Evolutionary conservation across 306 rosid species (phyloP).

Genomic region (Mimosa pudica): DNA sequence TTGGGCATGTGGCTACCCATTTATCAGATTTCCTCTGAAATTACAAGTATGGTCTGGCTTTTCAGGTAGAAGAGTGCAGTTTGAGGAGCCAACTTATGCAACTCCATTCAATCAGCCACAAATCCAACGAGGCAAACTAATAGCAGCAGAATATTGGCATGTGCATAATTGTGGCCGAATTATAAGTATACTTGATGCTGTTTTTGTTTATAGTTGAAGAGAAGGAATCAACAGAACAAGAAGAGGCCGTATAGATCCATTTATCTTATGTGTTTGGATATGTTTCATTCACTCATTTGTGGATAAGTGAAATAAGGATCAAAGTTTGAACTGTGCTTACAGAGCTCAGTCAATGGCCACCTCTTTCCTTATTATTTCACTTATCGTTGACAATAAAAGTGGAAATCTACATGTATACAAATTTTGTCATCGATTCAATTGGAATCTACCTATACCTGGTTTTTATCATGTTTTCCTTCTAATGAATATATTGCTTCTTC

Average conservation of each 20-base stretch:
- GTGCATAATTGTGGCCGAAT: background rate
- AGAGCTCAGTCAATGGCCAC: constrained; percentile 23
- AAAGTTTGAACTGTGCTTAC: background rate
- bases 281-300: background rate
- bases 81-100: constrained; percentile 74
- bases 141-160: background rate
- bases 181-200: constrained; percentile 5
- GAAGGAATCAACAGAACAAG: constrained; percentile 22
- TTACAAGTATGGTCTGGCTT: constrained; percentile 24
- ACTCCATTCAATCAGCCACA: constrained; percentile 37
- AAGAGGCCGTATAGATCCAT: constrained; percentile 19
- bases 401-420: constrained; percentile 34
- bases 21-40: background rate
- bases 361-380: constrained; percentile 32
- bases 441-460: background rate
- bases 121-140: background rate
- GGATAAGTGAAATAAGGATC: constrained; percentile 28
- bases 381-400: constrained; percentile 38
- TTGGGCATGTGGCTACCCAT: background rate
- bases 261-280: constrained; percentile 11
- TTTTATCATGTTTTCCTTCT: constrained; percentile 37
- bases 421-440: constrained; percentile 38
- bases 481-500: constrained; percentile 58
- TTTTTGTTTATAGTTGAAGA: constrained; percentile 27
- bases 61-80: constrained; percentile 83